These are phyloP conservation scores for Termitomyces sp. DNA, from an alignment of 768 basidiomycete genomes.

Conservation along the genomic window DNA sequence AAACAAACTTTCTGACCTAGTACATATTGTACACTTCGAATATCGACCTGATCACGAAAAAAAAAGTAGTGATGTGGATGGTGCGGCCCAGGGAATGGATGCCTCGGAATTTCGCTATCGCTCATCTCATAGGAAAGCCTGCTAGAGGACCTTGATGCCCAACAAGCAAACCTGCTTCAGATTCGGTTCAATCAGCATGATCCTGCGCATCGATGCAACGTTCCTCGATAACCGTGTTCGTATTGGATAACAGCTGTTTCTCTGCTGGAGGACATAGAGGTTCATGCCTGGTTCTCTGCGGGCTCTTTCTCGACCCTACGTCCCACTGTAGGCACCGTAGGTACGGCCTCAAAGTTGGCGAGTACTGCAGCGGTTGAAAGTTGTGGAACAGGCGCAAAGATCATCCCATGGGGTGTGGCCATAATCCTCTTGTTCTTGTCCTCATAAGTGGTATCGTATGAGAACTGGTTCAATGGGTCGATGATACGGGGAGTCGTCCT, in stretches of 20 bases:
- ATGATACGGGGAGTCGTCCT: neutral
- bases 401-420: neutral
- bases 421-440: neutral
- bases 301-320: neutral
- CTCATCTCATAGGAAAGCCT: neutral
- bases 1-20: too few relatives aligned
- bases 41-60: neutral
- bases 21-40: too few relatives aligned
- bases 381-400: constrained; percentile 5
- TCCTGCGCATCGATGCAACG: too few relatives aligned
- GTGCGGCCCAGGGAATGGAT: neutral
- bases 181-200: too few relatives aligned
- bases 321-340: neutral
- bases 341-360: neutral
- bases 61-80: neutral
- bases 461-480: constrained; percentile 1
- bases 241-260: neutral
- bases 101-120: neutral
- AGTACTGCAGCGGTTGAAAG: neutral
- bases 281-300: neutral
- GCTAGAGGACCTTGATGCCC: neutral
- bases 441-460: neutral
- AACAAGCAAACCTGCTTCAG: neutral
- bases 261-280: neutral
- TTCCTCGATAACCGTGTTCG: too few relatives aligned